phyloP scores from a whole-genome alignment of 108 stramenopile species.

The Parietichytrium sp. region DNA sequence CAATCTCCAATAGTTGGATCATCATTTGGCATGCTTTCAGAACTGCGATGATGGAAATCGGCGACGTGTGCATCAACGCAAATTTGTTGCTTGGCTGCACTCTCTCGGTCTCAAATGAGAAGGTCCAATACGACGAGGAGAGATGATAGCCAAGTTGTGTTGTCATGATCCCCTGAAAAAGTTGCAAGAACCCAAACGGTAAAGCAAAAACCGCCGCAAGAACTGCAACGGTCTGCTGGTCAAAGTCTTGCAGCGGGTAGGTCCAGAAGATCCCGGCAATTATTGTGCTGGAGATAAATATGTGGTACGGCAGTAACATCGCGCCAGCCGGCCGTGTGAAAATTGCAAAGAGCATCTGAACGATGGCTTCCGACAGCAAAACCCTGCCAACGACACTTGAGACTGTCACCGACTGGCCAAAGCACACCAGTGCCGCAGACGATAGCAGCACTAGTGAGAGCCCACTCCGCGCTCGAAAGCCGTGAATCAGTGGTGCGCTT shows the following conservation, averaged over 20 bases:
- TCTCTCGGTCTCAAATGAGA: neutral
- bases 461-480: neutral
- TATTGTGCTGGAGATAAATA: neutral
- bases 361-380: neutral
- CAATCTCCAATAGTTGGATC: neutral
- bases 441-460: neutral
- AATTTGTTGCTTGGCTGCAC: neutral
- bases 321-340: neutral
- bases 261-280: neutral
- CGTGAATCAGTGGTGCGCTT: neutral
- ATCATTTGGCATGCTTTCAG: neutral
- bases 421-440: neutral
- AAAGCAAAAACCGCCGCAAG: neutral
- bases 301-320: neutral
- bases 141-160: neutral
- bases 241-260: neutral
- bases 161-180: neutral
- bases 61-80: constrained; percentile 5
- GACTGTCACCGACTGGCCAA: neutral
- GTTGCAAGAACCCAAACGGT: neutral
- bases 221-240: neutral
- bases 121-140: neutral
- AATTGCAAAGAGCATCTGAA: neutral
- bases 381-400: neutral
- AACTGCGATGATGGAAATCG: neutral